Conservation (phyloP, 2,329 filamentous ascomycete species). For the Cercospora zeae-maydis region DNA sequence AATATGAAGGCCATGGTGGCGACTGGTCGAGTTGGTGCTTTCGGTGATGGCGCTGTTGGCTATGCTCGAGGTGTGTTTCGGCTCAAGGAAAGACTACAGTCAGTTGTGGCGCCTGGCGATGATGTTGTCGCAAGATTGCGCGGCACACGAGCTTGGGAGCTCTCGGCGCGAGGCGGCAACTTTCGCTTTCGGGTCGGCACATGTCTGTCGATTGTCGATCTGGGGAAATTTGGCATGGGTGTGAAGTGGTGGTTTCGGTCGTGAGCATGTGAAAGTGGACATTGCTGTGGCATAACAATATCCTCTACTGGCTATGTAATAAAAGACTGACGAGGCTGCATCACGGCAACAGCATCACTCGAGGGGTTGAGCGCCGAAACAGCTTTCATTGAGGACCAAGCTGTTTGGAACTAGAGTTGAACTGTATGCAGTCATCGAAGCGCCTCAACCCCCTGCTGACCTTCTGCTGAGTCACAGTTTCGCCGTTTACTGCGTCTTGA, state of each 20-base stretch:
- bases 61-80: not conserved
- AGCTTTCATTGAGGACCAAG: not conserved
- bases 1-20: slow-evolving; percentile 43
- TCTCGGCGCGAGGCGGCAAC: slow-evolving; percentile 8
- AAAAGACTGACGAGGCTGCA: not conserved
- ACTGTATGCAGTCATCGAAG: not conserved
- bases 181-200: slow-evolving; percentile 7
- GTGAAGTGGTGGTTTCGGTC: not conserved
- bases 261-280: not conserved
- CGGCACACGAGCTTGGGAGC: slow-evolving; percentile 9
- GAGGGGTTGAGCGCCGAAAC: not conserved
- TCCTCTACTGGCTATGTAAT: not conserved
- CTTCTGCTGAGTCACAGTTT: not conserved
- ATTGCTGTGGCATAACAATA: not conserved
- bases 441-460: not conserved
- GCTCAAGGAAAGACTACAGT: slow-evolving; percentile 3
- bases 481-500: slow-evolving; percentile 83
- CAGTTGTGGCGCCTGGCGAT: not conserved
- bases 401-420: not conserved
- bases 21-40: not conserved
- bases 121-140: slow-evolving; percentile 15
- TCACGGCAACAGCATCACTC: not conserved
- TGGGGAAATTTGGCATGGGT: slow-evolving; percentile 4
- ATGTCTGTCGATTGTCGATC: slow-evolving; percentile 5
- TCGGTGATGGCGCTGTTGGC: not conserved